Conservation (phyloP, 2,329 filamentous ascomycete genomes). For the Talaromyces sp. region DNA sequence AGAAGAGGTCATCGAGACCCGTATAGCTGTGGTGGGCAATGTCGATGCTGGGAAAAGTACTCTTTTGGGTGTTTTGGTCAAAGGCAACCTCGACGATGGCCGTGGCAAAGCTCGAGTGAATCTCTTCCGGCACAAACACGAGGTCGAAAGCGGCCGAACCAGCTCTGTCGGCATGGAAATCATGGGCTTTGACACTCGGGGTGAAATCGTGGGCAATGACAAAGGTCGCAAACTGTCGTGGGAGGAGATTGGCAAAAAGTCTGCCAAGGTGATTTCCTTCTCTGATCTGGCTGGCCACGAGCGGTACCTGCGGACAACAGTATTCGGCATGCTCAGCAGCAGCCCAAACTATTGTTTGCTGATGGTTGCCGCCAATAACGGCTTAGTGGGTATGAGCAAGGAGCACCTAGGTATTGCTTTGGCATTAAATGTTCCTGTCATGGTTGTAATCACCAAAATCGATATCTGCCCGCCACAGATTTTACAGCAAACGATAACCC, state of each 20-base stretch:
- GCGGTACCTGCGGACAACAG: slow-evolving; percentile 88
- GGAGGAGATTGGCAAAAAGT: slow-evolving; percentile 95
- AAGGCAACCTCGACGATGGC: slow-evolving; percentile 90
- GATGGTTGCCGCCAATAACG: slow-evolving; percentile 98
- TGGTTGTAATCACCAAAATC: slow-evolving; percentile 97
- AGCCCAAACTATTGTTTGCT: slow-evolving; percentile 96
- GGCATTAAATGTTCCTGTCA: slow-evolving; percentile 91
- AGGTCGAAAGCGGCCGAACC: slow-evolving; percentile 90
- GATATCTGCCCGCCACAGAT: slow-evolving; percentile 97
- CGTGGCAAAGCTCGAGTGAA: slow-evolving; percentile 90
- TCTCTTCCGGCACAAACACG: slow-evolving; percentile 95
- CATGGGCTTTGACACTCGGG: slow-evolving; percentile 88
- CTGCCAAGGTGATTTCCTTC: slow-evolving; percentile 93
- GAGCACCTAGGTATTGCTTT: slow-evolving; percentile 94
- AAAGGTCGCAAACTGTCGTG: slow-evolving; percentile 85
- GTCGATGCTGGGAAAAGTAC: slow-evolving; percentile 97
- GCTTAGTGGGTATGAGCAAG: slow-evolving; percentile 95
- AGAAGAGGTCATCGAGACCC: slow-evolving; percentile 88
- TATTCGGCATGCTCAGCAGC: slow-evolving; percentile 89
- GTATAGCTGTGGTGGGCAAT: slow-evolving; percentile 96
- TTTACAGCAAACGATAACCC: slow-evolving; percentile 83
- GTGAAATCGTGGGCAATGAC: slow-evolving; percentile 74
- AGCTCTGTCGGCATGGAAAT: slow-evolving; percentile 99
- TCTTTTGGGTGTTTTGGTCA: slow-evolving; percentile 89
- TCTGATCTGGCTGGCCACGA: slow-evolving; percentile 95